Base-by-base conservation (phyloP, 805 yeast species). In the Candida multigemmis region DNA sequence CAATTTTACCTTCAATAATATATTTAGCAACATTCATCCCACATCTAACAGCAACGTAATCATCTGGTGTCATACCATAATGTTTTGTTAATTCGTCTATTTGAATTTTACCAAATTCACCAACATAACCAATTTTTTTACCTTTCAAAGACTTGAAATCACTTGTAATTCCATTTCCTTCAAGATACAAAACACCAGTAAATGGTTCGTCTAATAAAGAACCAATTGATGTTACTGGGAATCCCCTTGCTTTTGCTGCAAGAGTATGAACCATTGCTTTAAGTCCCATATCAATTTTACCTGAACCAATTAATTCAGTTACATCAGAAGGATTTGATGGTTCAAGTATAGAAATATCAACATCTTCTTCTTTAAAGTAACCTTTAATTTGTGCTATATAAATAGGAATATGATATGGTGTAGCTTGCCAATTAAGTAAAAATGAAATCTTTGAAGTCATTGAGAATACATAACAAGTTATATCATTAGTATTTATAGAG, bases 181-280 rank as follows among this genome's bases (percentile, higher is more conserved):
- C 60, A 41, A 70, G 49, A 44, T 68, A 70, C 32, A 70, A 50
- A 21, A 70, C 60, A 19, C 75, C 76, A 12, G 76, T 70, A 47
- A 70, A 70, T 6, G 75, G 77, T 39, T 70, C 76, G 38, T 70
- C 75, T 33, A 70, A 53, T 25, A 70, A 48, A 4, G 74, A 68
- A 2, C 69, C 76, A 26, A 70, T 61, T 10, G 75, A 66, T 12
- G 74, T 71, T 13, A 70, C 74, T 16, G 72, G 72, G 42, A 53
- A 70, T 7, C 74, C 74, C 34, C 76, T 59, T 8, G 76, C 76
- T 42, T 68, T 69, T 14, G 74, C 76, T 28, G 76, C 76, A 32
- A 70, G 49, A 4, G 76, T 70, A 40, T 70, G 76, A 37, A 70
- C 68, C 76, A 70, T 70, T 23, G 76, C 76, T 43, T 70, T 70